Evolutionary conservation across 2,329 filamentous ascomycete species (phyloP).

Genomic region (Aspergillus quadrilineatus): DNA sequence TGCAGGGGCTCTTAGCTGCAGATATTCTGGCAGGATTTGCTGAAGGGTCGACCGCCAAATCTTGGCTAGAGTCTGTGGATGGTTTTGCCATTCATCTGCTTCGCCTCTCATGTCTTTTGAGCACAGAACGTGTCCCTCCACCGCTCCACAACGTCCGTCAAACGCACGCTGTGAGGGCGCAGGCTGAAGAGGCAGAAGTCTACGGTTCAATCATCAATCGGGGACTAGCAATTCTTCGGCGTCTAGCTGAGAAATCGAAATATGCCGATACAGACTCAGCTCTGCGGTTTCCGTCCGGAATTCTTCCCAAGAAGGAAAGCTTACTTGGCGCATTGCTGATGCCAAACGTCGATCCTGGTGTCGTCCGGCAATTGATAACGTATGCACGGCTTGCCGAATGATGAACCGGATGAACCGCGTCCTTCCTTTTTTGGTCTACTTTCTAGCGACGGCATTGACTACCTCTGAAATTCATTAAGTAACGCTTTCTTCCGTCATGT

Average conservation of each 20-base stretch:
- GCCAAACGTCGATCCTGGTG: conserved; percentile 60
- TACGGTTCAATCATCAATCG: conserved; percentile 62
- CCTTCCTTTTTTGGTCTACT: conserved; percentile 18
- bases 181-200: conserved; percentile 44
- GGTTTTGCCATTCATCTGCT: conserved; percentile 80
- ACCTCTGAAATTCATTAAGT: conserved; percentile 16
- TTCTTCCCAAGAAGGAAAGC: conserved; percentile 66
- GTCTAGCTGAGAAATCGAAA: conserved; percentile 64
- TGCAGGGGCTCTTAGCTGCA: conserved; percentile 87
- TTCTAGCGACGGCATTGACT: conserved; percentile 20
- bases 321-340: conserved; percentile 68
- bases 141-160: conserved; percentile 35
- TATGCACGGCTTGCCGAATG: conserved; percentile 58
- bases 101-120: conserved; percentile 70
- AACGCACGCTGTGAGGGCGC: conserved; percentile 31
- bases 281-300: conserved; percentile 56
- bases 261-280: conserved; percentile 54
- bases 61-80: conserved; percentile 81
- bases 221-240: conserved; percentile 66
- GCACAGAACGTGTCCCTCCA: conserved; percentile 57
- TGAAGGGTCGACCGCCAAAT: conserved; percentile 70
- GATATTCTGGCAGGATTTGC: conserved; percentile 79
- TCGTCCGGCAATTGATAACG: conserved; percentile 67
- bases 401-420: conserved; percentile 11
- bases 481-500: conserved; percentile 22